Conservation (phyloP, 164 flowering plant genomes). For the Umbellularia californica region DNA sequence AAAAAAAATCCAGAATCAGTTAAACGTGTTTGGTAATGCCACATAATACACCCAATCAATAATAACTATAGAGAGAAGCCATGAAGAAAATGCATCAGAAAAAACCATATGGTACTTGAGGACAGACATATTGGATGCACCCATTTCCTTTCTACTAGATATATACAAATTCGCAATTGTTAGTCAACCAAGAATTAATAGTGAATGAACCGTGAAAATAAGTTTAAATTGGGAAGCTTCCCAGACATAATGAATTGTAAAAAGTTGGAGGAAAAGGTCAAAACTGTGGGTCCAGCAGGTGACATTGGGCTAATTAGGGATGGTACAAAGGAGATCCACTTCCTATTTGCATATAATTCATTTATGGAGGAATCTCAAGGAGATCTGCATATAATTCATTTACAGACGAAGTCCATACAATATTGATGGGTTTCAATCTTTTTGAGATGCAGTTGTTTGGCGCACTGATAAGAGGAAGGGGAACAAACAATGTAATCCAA, state of each 20-base stretch:
- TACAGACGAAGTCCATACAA: neutral
- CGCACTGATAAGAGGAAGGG: neutral
- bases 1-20: neutral
- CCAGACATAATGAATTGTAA: no score
- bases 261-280: no score
- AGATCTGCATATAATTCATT: neutral
- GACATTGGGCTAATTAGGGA: no score
- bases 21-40: neutral
- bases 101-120: neutral
- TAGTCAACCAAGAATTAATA: neutral
- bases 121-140: neutral
- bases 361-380: neutral
- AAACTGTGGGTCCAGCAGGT: no score
- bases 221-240: neutral
- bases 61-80: neutral
- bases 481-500: no score
- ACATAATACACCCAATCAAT: neutral
- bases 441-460: neutral
- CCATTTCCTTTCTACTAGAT: neutral
- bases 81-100: neutral
- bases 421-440: neutral
- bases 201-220: no score
- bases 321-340: neutral
- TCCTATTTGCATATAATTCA: neutral
- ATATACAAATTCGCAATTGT: neutral